Evolutionary conservation across 371 early-diverging fungal genomes (phyloP), one percentile per base, ranked within the genome.

Genomic region (Entomophthora muscae): DNA sequence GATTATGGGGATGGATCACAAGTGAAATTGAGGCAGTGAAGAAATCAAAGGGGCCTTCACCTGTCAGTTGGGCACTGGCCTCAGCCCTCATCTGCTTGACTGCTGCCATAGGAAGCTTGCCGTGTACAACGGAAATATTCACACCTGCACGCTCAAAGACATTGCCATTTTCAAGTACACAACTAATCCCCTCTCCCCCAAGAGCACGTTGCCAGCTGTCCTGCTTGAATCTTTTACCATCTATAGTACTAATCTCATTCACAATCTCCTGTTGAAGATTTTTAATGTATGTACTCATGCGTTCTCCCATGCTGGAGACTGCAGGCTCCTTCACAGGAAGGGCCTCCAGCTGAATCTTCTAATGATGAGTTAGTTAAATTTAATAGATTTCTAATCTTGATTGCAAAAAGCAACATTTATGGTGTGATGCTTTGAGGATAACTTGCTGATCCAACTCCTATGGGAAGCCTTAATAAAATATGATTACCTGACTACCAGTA

Each of bases 121-220:
- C 88, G 53, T 86, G 78, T 7, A 91, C 84, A 5, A 88, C 77
- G 26, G 87, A 86, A 24, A 91, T 82, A 51, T 81, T 86, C 2
- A 93, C 95, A 32, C 95, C 98, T 2, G 94, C 98, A 79, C 96
- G 95, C 67, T 93, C 95, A 73, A 93, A 89, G 5, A 89, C 89
- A 60, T 80, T 82, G 61, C 95, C 94, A 64, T 88, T 87, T 64
- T 93, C 89, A 63, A 98, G 68, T 22, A 95, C 93, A 70, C 89
- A 90, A 21, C 95, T 90, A 63, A 88, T 83, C 23, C 98, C 97
- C 66, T 84, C 86, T 5, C 98, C 98, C 31, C 80, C 83, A 70
- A 91, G 87, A 21, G 74, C 71, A 17, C 95, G 80, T 53, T 78
- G 71, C 95, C 94, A 95, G 23, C 68, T 69, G 66, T 93, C 89